Evolutionary conservation across 805 yeast genomes (phyloP).

Genomic region (Spathaspora hagerdaliae): DNA sequence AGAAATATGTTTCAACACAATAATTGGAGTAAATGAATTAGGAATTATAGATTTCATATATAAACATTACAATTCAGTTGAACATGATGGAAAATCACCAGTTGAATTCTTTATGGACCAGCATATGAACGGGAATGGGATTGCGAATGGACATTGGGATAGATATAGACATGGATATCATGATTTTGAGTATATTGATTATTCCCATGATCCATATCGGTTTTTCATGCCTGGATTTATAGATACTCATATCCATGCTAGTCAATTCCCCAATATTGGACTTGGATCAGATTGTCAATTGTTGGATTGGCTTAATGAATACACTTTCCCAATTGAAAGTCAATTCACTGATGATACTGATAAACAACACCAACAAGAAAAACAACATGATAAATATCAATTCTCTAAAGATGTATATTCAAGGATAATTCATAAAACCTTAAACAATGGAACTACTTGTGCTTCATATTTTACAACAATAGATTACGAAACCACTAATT

Average conservation of each 20-base stretch:
- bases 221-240: slow-evolving; percentile 61
- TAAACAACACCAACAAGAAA: slow-evolving; percentile 35
- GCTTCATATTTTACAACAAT: slow-evolving; percentile 91
- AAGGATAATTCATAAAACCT: slow-evolving; percentile 64
- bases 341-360: slow-evolving; percentile 36
- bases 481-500: slow-evolving; percentile 69
- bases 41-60: slow-evolving; percentile 51
- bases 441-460: slow-evolving; percentile 82
- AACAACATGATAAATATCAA: slow-evolving; percentile 28
- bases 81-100: slow-evolving; percentile 11
- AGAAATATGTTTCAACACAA: slow-evolving; percentile 51
- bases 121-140: neutral
- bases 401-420: slow-evolving; percentile 62
- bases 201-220: slow-evolving; percentile 31
- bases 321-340: slow-evolving; percentile 87
- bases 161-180: neutral
- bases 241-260: slow-evolving; percentile 45
- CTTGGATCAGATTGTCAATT: slow-evolving; percentile 82
- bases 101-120: slow-evolving; percentile 13
- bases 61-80: slow-evolving; percentile 9
- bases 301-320: slow-evolving; percentile 81
- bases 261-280: slow-evolving; percentile 42
- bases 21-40: slow-evolving; percentile 55
- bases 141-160: neutral
- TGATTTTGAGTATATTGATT: slow-evolving; percentile 20